Conservation (phyloP, 768 basidiomycete genomes). For the Leucocoprinus birnbaumii region DNA sequence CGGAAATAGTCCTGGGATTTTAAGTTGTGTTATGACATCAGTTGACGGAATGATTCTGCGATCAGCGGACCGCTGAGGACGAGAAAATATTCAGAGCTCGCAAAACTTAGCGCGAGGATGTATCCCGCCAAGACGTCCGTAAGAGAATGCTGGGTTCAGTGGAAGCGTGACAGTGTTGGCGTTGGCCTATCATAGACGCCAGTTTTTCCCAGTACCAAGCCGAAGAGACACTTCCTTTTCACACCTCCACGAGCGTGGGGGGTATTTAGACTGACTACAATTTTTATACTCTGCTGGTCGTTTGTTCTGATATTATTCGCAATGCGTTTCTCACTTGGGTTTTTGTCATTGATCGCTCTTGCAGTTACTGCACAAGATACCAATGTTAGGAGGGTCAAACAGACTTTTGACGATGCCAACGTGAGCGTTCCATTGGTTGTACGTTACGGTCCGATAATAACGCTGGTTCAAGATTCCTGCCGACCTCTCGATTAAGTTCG, state of each 20-base stretch:
- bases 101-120: too few relatives aligned
- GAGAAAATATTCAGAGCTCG: too few relatives aligned
- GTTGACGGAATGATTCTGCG: not conserved
- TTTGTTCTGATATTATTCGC: not conserved
- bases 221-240: not conserved
- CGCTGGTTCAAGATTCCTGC: slow-evolving; percentile 37
- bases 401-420: slow-evolving; percentile 26
- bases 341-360: slow-evolving; percentile 11
- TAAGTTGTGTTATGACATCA: not conserved
- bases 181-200: too few relatives aligned
- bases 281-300: not conserved
- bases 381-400: slow-evolving; percentile 23
- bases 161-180: too few relatives aligned
- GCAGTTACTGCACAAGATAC: slow-evolving; percentile 24
- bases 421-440: too few relatives aligned
- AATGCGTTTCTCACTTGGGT: slow-evolving; percentile 7
- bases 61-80: not conserved
- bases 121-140: too few relatives aligned
- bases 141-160: too few relatives aligned
- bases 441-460: too few relatives aligned
- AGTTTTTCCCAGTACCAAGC: not conserved
- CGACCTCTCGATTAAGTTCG: slow-evolving; percentile 27
- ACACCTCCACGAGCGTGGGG: not conserved
- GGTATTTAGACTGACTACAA: not conserved
- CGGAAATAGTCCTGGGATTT: not conserved